Percentiles rank a stretch among this genome's conserved stretches.
Evolutionary conservation across 306 rosid species (phyloP).

Genomic region (Rosa chinensis): DNA sequence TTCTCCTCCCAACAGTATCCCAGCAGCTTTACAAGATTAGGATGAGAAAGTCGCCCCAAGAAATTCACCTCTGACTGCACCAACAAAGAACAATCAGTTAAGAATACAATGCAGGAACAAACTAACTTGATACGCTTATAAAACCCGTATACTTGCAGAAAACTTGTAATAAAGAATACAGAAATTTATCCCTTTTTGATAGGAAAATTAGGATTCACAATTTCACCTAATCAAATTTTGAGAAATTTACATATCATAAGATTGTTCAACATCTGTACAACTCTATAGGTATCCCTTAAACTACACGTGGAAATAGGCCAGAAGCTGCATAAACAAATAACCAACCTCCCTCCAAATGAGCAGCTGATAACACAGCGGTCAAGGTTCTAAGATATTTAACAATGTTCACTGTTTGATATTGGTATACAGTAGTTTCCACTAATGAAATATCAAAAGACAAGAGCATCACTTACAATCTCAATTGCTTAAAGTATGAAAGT

Average conservation of each 20-base stretch:
- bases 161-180: background rate
- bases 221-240: background rate
- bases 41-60: constrained; percentile 88
- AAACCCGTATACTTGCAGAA: background rate
- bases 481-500: background rate
- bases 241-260: background rate
- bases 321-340: constrained; percentile 3
- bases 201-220: background rate
- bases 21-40: constrained; percentile 81
- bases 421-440: background rate
- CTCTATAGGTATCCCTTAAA: background rate
- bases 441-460: background rate
- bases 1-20: constrained; percentile 87
- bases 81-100: constrained; percentile 22
- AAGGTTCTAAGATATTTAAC: background rate
- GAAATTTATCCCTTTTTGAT: background rate
- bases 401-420: background rate
- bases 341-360: background rate
- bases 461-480: background rate
- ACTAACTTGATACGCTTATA: background rate
- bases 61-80: constrained; percentile 88
- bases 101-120: constrained; percentile 6
- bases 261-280: background rate
- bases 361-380: background rate
- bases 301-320: background rate